phyloP scores from a whole-genome alignment of 345 rosid species.

The Camelina hispida region DNA sequence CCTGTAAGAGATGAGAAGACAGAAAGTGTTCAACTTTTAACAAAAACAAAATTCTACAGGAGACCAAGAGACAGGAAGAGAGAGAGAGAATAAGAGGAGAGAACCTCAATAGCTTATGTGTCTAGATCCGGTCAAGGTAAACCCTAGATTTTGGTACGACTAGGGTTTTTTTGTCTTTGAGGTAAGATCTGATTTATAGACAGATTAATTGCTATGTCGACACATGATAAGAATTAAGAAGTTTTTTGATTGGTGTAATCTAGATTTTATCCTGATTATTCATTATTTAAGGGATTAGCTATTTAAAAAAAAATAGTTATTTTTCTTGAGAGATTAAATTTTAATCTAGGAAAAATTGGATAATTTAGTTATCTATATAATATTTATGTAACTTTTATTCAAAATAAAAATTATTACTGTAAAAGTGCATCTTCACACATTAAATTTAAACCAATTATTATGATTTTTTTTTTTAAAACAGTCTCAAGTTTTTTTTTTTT shows the following conservation, averaged over 20 bases:
- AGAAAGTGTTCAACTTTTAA: constrained; percentile 6
- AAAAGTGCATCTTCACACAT: too few relatives aligned
- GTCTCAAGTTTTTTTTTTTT: too few relatives aligned
- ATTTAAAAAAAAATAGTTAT: not conserved
- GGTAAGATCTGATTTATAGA: constrained; percentile 36
- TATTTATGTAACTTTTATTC: too few relatives aligned
- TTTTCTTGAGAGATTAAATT: too few relatives aligned
- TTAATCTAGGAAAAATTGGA: too few relatives aligned
- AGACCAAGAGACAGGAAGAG: constrained; percentile 23
- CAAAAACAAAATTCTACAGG: too few relatives aligned
- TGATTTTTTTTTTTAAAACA: too few relatives aligned
- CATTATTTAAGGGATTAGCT: not conserved
- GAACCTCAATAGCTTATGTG: constrained; percentile 49
- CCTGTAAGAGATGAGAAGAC: constrained; percentile 33
- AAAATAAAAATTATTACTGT: too few relatives aligned
- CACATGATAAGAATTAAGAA: not conserved
- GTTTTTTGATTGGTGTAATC: not conserved
- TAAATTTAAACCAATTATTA: too few relatives aligned
- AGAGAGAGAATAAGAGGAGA: constrained; percentile 14
- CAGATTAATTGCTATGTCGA: not conserved
- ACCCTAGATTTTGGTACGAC: constrained; percentile 49
- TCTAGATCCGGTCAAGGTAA: constrained; percentile 57
- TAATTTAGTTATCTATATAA: too few relatives aligned
- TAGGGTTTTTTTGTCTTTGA: constrained; percentile 44
- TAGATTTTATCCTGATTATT: not conserved